A percentile compares a stretch with the other conserved stretches of the same genome.
These are phyloP conservation scores for Diplodia seriata DNA, from an alignment of 2,329 filamentous ascomycete species.

Conservation along the genomic window DNA sequence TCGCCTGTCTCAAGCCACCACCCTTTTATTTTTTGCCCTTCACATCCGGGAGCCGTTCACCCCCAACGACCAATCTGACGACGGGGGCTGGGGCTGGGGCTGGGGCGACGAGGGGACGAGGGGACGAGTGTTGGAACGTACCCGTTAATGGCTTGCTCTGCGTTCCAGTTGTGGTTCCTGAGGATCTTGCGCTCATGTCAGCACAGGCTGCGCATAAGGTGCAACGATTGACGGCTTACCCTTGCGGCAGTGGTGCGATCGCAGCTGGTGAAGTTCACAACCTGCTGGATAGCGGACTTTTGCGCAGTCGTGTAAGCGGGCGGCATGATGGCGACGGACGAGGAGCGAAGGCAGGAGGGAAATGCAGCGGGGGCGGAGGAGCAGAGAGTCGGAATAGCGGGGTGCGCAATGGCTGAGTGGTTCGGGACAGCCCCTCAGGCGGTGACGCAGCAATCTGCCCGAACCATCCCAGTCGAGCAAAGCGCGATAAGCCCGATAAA, in stretches of 20 bases:
- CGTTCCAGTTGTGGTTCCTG: constrained; percentile 56
- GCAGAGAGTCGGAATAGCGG: constrained; percentile 17
- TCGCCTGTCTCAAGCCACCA: constrained; percentile 14
- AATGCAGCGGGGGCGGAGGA: constrained; percentile 8
- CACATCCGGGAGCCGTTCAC: neutral
- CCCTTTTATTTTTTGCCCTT: too few relatives aligned
- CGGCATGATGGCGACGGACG: constrained; percentile 49
- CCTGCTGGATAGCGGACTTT: constrained; percentile 55
- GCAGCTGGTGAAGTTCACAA: constrained; percentile 53
- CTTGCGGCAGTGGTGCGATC: constrained; percentile 54
- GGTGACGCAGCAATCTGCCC: constrained; percentile 23
- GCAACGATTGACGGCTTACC: constrained; percentile 37
- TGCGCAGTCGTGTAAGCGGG: constrained; percentile 55
- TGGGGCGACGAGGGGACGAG: constrained; percentile 10
- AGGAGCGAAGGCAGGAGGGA: constrained; percentile 10
- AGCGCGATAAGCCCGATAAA: constrained; percentile 10
- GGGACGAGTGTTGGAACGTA: constrained; percentile 44
- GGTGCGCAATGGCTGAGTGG: constrained; percentile 25
- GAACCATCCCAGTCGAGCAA: constrained; percentile 5
- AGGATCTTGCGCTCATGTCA: constrained; percentile 44
- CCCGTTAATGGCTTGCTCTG: constrained; percentile 54
- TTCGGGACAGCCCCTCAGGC: constrained; percentile 28
- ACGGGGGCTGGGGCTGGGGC: constrained; percentile 6
- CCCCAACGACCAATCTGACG: neutral
- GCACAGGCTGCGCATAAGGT: constrained; percentile 11